phyloP scores from a whole-genome alignment of 441 rosid species.

The Jatropha podagrica region DNA sequence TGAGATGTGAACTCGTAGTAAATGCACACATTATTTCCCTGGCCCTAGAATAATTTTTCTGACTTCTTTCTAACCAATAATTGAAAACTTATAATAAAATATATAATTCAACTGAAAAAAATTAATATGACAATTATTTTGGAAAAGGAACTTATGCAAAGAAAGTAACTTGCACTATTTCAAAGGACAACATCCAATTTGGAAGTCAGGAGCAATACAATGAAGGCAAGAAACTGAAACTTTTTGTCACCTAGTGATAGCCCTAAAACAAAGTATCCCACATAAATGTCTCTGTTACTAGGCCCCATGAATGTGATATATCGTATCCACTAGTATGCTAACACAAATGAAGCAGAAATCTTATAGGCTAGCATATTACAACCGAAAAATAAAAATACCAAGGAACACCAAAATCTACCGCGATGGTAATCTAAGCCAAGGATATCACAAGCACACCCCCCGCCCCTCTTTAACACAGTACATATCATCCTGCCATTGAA shows the following conservation, averaged over 20 bases:
- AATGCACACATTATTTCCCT: not conserved
- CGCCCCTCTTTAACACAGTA: too few relatives aligned
- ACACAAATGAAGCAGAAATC: slow-evolving; percentile 33
- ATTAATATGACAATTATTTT: not conserved
- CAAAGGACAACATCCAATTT: slow-evolving; percentile 26
- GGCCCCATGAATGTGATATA: slow-evolving; percentile 57
- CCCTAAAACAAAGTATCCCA: slow-evolving; percentile 46
- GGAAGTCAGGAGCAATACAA: slow-evolving; percentile 18
- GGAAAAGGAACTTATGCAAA: slow-evolving; percentile 10
- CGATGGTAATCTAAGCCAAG: slow-evolving; percentile 6
- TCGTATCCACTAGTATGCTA: slow-evolving; percentile 32
- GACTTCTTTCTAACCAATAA: not conserved
- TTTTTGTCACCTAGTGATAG: slow-evolving; percentile 30
- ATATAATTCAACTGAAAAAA: not conserved
- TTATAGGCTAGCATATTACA: slow-evolving; percentile 16
- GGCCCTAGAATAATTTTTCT: not conserved
- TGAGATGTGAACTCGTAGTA: not conserved
- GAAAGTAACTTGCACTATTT: slow-evolving; percentile 21
- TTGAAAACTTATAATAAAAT: not conserved
- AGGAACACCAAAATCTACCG: not conserved
- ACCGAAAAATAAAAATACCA: not conserved
- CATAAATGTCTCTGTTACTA: slow-evolving; percentile 31
- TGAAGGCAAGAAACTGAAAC: slow-evolving; percentile 23
- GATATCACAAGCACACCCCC: not conserved
- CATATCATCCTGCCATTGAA: not conserved